Evolutionary conservation across 129 eudicot species (phyloP).

Genomic region (Rutidosis leptorrhynchoides): DNA sequence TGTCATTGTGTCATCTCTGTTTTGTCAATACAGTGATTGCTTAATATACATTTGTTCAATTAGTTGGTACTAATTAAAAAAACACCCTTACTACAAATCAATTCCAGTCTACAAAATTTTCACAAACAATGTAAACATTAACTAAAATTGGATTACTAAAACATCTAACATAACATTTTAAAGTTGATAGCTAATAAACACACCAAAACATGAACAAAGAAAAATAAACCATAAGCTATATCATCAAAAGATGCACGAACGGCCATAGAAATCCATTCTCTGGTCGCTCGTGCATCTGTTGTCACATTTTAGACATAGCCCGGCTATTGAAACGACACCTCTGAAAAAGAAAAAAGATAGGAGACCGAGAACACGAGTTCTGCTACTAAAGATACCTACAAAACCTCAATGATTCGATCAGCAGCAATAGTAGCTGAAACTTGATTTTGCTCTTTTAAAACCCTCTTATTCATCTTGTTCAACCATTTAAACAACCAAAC

Average conservation of each 20-base stretch:
- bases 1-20: too few species aligned
- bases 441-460: slow-evolving; percentile 68
- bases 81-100: too few species aligned
- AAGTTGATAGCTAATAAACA: slow-evolving; percentile 10
- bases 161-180: slow-evolving; percentile 6
- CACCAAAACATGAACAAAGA: slow-evolving; percentile 4
- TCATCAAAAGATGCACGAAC: slow-evolving; percentile 57
- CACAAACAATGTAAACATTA: not conserved
- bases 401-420: slow-evolving; percentile 38
- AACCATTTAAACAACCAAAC: slow-evolving; percentile 52
- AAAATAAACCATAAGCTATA: slow-evolving; percentile 2
- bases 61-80: too few species aligned
- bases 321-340: not conserved
- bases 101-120: too few species aligned
- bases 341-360: not conserved
- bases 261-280: slow-evolving; percentile 50
- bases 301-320: slow-evolving; percentile 8
- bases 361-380: not conserved
- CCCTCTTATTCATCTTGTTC: slow-evolving; percentile 50
- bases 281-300: slow-evolving; percentile 69
- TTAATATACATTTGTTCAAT: too few species aligned
- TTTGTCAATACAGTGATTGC: too few species aligned
- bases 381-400: slow-evolving; percentile 19
- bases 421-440: slow-evolving; percentile 52
- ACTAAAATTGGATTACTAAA: not conserved